phyloP scores from a whole-genome alignment of 2,329 filamentous ascomycete species.

The Ophiostoma sp. region DNA sequence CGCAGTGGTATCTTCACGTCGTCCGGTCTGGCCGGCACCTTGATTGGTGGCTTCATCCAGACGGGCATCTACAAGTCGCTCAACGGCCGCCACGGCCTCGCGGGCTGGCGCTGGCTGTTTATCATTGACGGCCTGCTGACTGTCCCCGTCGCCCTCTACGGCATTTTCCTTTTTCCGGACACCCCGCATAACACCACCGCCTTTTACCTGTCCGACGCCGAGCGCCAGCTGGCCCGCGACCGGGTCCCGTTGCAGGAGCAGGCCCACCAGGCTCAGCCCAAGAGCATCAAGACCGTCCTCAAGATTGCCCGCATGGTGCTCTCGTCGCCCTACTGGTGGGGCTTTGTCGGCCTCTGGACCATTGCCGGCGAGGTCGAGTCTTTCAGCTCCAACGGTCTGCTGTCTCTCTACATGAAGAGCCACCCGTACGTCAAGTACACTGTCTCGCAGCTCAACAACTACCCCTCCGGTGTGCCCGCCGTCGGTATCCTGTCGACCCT shows the following conservation, averaged over 20 bases:
- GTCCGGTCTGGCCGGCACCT: slow-evolving; percentile 59
- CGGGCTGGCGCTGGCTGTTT: slow-evolving; percentile 58
- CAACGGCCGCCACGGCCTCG: slow-evolving; percentile 50
- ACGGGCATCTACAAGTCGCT: slow-evolving; percentile 50
- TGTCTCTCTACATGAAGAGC: slow-evolving; percentile 52
- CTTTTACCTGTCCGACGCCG: slow-evolving; percentile 46
- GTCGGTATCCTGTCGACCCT: slow-evolving; percentile 61
- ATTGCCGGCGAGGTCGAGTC: slow-evolving; percentile 72
- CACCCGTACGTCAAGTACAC: slow-evolving; percentile 47
- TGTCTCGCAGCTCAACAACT: slow-evolving; percentile 55
- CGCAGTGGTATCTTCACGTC: slow-evolving; percentile 62
- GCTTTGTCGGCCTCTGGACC: slow-evolving; percentile 66
- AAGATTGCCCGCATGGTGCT: slow-evolving; percentile 52
- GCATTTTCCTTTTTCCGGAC: slow-evolving; percentile 55
- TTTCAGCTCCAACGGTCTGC: slow-evolving; percentile 64
- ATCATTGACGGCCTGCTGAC: slow-evolving; percentile 57
- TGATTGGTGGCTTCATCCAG: slow-evolving; percentile 65
- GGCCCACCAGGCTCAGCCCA: slow-evolving; percentile 37
- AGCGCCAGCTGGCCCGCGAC: slow-evolving; percentile 41
- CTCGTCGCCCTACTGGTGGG: slow-evolving; percentile 64
- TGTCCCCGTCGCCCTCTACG: slow-evolving; percentile 56
- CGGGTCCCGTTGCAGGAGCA: slow-evolving; percentile 43
- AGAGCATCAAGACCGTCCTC: slow-evolving; percentile 26
- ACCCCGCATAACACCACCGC: slow-evolving; percentile 52
- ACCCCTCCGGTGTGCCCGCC: slow-evolving; percentile 57